phyloP scores from a whole-genome alignment of 2,329 filamentous ascomycete species.

The Penicillium sp. region DNA sequence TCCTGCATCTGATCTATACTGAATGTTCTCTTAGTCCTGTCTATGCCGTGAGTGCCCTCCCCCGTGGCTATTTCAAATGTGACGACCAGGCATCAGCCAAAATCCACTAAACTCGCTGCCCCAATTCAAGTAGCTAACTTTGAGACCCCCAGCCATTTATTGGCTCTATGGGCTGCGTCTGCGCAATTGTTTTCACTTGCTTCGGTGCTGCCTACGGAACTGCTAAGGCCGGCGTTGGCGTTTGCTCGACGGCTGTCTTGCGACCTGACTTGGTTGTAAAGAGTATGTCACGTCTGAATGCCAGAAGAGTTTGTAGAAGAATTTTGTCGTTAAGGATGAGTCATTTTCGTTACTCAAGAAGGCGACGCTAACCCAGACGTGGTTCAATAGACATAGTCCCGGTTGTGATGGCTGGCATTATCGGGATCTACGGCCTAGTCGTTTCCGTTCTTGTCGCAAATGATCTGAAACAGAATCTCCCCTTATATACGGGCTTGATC shows the following conservation, averaged over 20 bases:
- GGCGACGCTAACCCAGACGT: background rate
- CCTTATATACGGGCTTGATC: slow-evolving; percentile 78
- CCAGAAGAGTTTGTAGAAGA: too few relatives aligned
- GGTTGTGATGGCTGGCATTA: slow-evolving; percentile 99
- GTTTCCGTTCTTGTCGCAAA: slow-evolving; percentile 87
- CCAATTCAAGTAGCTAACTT: background rate
- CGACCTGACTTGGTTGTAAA: slow-evolving; percentile 98
- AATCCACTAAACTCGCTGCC: slow-evolving; percentile 6
- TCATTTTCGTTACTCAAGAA: too few relatives aligned
- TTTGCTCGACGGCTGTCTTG: slow-evolving; percentile 96
- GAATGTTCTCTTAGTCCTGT: slow-evolving; percentile 66
- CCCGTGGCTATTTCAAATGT: background rate
- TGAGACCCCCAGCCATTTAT: slow-evolving; percentile 71
- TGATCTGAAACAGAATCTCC: slow-evolving; percentile 66
- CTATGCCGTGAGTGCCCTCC: slow-evolving; percentile 83
- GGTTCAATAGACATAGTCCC: slow-evolving; percentile 80
- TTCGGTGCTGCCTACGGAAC: slow-evolving; percentile 97
- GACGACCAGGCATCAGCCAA: slow-evolving; percentile 11
- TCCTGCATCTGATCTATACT: background rate
- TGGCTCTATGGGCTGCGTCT: slow-evolving; percentile 93
- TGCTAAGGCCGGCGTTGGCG: slow-evolving; percentile 98
- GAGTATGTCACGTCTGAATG: slow-evolving; percentile 65
- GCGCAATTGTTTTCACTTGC: slow-evolving; percentile 93
- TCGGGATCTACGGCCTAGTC: slow-evolving; percentile 95
- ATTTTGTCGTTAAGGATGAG: too few relatives aligned